These are phyloP conservation scores for Verbascum thapsus DNA, from an alignment of 257 asterid genomes.

Conservation along the genomic window DNA sequence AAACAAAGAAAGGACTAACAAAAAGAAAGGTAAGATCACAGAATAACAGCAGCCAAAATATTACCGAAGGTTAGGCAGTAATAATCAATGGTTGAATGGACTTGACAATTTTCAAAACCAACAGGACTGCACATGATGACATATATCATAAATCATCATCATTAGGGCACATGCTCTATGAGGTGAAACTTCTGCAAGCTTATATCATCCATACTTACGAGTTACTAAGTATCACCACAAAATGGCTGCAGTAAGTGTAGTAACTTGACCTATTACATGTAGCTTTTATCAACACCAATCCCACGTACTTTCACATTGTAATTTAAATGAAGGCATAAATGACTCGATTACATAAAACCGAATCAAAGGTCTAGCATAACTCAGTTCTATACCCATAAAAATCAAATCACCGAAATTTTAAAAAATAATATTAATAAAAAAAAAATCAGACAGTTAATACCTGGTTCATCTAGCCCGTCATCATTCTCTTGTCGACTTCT, in stretches of 20 bases:
- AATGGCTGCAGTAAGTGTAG: not conserved
- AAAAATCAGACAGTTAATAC: constrained; percentile 7
- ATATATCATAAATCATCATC: not conserved
- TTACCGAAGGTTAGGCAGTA: not conserved
- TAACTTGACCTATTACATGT: not conserved
- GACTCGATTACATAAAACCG: not conserved
- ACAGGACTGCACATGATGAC: not conserved
- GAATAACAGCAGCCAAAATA: not conserved
- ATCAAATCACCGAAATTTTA: not conserved
- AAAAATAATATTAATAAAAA: not conserved
- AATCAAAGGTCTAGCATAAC: not conserved
- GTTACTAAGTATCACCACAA: not conserved
- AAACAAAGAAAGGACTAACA: not conserved
- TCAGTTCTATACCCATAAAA: too few relatives aligned
- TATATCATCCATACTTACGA: not conserved
- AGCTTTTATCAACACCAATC: not conserved
- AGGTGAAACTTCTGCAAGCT: not conserved
- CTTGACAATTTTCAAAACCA: not conserved
- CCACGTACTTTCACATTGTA: not conserved
- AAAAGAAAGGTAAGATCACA: not conserved
- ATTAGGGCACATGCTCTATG: not conserved
- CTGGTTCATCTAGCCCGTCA: constrained; percentile 32
- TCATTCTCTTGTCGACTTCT: constrained; percentile 24
- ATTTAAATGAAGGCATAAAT: not conserved
- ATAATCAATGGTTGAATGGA: not conserved